A percentile compares a stretch with the other conserved stretches of the same genome.
phyloP scores from a whole-genome alignment of 1,284 basidiomycete species.

The Moniliella sp. region DNA sequence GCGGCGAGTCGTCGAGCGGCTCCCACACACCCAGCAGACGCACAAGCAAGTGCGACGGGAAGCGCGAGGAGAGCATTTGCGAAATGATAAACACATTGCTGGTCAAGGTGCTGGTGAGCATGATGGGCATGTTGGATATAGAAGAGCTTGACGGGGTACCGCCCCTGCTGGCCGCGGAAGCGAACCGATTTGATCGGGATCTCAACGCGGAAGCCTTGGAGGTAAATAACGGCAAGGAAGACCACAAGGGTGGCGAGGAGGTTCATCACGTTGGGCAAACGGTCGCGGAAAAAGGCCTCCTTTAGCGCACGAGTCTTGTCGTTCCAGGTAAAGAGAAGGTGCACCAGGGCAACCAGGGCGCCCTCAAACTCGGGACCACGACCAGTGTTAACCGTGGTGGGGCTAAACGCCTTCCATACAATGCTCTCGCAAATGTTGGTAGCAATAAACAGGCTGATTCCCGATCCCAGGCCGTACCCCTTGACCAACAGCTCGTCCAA shows the following conservation, averaged over 20 bases:
- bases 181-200: constrained; percentile 93
- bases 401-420: constrained; percentile 97
- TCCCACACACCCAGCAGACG: constrained; percentile 85
- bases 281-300: constrained; percentile 92
- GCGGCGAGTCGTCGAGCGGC: constrained; percentile 76
- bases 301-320: constrained; percentile 89
- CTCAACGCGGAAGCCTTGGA: constrained; percentile 95
- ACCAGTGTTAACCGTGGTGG: constrained; percentile 90
- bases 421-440: constrained; percentile 99
- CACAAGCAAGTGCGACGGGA: constrained; percentile 76
- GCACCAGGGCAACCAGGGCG: constrained; percentile 84
- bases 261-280: constrained; percentile 94
- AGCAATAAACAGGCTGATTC: constrained; percentile 94
- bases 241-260: constrained; percentile 73
- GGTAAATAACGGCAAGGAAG: constrained; percentile 85
- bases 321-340: constrained; percentile 91
- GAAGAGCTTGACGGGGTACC: constrained; percentile 93
- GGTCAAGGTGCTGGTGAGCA: constrained; percentile 80
- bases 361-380: constrained; percentile 96
- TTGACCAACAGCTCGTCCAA: constrained; percentile 96
- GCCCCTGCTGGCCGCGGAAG: constrained; percentile 79
- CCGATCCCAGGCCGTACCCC: constrained; percentile 91
- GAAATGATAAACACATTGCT: constrained; percentile 87
- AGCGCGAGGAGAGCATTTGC: constrained; percentile 70
- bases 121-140: constrained; percentile 98